Conservation (phyloP, 371 early-diverging fungal species). For the Lichtheimia corymbifera region DNA sequence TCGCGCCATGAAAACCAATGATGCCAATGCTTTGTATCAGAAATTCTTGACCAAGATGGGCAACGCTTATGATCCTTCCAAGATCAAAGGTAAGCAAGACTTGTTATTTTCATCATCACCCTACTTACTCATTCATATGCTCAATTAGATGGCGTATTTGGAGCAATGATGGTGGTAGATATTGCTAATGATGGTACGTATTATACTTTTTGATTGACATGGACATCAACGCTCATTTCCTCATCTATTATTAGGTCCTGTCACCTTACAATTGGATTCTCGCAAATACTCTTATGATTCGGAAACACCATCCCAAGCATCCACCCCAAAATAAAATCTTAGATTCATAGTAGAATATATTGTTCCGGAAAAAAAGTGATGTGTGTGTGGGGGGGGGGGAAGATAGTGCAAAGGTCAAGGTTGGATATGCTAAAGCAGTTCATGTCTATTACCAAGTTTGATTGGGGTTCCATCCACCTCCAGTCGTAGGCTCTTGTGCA, state of each 20-base stretch:
- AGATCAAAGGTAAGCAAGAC: constrained; percentile 67
- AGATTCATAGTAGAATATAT: no score
- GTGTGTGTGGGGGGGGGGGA: no score
- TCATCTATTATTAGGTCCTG: constrained; percentile 59
- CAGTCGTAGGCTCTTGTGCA: neutral
- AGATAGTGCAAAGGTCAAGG: no score
- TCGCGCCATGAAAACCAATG: constrained; percentile 73
- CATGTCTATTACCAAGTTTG: neutral
- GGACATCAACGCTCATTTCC: neutral
- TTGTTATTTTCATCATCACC: neutral
- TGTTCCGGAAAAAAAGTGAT: no score
- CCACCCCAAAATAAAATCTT: neutral
- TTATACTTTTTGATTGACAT: constrained; percentile 19
- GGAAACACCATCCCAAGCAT: neutral
- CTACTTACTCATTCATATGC: neutral
- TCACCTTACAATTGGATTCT: constrained; percentile 77
- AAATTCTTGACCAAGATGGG: constrained; percentile 71
- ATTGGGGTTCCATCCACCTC: neutral
- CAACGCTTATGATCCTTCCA: constrained; percentile 58
- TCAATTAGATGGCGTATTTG: constrained; percentile 71
- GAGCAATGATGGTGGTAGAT: constrained; percentile 86
- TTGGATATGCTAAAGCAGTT: neutral
- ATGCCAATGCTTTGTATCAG: constrained; percentile 71
- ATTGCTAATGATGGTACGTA: constrained; percentile 77
- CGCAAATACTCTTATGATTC: constrained; percentile 53